Evolutionary conservation across 2,329 filamentous ascomycete species (phyloP).

Genomic region (Leptographium radiaticola): DNA sequence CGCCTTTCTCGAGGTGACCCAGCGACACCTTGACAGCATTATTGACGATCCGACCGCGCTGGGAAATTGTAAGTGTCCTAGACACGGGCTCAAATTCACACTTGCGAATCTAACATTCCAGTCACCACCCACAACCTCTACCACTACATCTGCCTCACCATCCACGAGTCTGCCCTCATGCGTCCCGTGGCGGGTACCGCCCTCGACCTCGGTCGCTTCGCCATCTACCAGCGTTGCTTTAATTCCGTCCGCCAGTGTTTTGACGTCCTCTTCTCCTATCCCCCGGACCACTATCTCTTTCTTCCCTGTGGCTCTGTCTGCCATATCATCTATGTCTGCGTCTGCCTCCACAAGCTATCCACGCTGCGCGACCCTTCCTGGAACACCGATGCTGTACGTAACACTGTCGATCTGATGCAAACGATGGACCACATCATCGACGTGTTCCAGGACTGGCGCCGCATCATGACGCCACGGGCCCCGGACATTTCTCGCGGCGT

Average conservation of each 20-base stretch:
- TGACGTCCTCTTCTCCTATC: slow-evolving; percentile 5
- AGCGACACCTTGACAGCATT: background rate
- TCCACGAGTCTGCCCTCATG: slow-evolving; percentile 5
- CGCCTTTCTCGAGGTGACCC: background rate
- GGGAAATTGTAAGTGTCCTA: background rate
- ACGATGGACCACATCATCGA: slow-evolving; percentile 14
- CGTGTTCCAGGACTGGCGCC: background rate
- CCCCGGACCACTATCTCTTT: background rate
- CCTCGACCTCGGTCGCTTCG: slow-evolving; percentile 4
- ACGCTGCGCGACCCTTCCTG: slow-evolving; percentile 22
- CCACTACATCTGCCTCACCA: slow-evolving; percentile 4
- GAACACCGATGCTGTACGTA: slow-evolving; percentile 19
- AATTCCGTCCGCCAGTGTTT: slow-evolving; percentile 6
- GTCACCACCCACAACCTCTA: slow-evolving; percentile 5
- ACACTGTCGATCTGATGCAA: slow-evolving; percentile 19
- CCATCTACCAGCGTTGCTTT: slow-evolving; percentile 8
- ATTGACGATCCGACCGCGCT: background rate
- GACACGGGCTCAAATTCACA: no score
- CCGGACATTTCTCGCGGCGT: background rate
- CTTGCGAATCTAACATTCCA: background rate
- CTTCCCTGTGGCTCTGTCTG: slow-evolving; percentile 3
- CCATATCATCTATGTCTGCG: slow-evolving; percentile 6
- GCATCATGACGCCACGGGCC: background rate
- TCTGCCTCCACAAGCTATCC: slow-evolving; percentile 7
- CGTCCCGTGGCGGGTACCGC: background rate